Evolutionary conservation across 805 yeast genomes (phyloP).

Genomic region (Yarrowia sp.): DNA sequence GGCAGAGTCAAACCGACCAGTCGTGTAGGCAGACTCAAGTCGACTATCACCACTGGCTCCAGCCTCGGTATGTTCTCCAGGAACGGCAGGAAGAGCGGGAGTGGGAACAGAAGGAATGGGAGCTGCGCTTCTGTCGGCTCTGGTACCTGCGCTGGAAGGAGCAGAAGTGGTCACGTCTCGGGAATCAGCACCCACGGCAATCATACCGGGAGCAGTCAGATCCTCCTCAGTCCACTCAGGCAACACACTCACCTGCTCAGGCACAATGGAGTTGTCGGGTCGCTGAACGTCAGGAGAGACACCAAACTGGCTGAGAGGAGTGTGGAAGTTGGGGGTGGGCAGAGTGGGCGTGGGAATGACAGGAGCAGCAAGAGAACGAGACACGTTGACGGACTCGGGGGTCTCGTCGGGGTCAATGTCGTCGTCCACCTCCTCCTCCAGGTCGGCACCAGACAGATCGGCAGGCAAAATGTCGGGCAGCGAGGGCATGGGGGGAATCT

Average conservation of each 20-base stretch:
- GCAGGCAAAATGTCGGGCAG: not conserved
- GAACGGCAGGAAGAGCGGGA: not conserved
- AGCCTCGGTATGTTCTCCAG: not conserved
- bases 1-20: constrained; percentile 12
- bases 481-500: not conserved
- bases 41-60: not conserved
- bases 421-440: not conserved
- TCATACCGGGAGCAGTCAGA: not conserved
- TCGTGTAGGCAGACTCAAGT: not conserved
- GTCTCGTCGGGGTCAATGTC: constrained; percentile 7
- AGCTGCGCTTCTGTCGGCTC: not conserved
- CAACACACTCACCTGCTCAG: constrained; percentile 11
- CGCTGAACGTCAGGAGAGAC: not conserved
- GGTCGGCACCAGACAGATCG: not conserved
- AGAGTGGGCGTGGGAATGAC: constrained; percentile 9
- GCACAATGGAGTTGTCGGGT: constrained; percentile 12
- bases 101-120: not conserved
- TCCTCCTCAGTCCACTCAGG: constrained; percentile 6
- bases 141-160: not conserved
- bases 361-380: not conserved
- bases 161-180: not conserved
- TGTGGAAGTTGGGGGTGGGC: constrained; percentile 21
- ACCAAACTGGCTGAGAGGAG: constrained; percentile 1
- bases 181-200: not conserved
- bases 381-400: constrained; percentile 11